These are phyloP conservation scores for Cucurbita moschata DNA, from an alignment of 306 rosid species.

Conservation along the genomic window DNA sequence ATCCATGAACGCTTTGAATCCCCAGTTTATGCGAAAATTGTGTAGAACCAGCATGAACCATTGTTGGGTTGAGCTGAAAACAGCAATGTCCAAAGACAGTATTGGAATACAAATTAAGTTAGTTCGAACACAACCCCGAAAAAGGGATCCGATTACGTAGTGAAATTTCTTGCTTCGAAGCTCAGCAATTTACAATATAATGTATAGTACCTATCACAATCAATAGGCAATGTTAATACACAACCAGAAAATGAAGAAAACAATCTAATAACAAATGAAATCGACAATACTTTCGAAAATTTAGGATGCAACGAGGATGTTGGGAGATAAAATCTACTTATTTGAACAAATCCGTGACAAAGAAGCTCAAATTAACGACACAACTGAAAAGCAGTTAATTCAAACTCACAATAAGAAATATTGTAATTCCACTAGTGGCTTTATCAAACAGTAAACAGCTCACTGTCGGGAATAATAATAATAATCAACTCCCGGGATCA, in stretches of 20 bases:
- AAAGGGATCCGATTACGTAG: background rate
- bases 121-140: background rate
- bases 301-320: background rate
- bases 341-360: background rate
- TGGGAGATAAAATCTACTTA: background rate
- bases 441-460: background rate
- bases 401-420: background rate
- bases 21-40: conserved; percentile 38
- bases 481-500: background rate
- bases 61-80: conserved; percentile 9
- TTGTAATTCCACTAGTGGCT: background rate
- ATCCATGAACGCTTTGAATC: conserved; percentile 19
- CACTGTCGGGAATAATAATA: background rate
- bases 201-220: background rate
- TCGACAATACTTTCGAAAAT: background rate
- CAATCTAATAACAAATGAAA: background rate
- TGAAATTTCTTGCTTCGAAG: background rate
- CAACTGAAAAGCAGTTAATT: background rate
- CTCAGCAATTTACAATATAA: background rate
- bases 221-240: background rate
- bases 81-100: background rate
- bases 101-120: background rate
- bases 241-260: background rate
- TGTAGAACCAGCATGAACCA: conserved; percentile 51
- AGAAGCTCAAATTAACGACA: background rate